Percentiles rank a stretch among this genome's conserved stretches.
Evolutionary conservation across 371 early-diverging fungal species (phyloP).

Genomic region (Mucor racemosus): DNA sequence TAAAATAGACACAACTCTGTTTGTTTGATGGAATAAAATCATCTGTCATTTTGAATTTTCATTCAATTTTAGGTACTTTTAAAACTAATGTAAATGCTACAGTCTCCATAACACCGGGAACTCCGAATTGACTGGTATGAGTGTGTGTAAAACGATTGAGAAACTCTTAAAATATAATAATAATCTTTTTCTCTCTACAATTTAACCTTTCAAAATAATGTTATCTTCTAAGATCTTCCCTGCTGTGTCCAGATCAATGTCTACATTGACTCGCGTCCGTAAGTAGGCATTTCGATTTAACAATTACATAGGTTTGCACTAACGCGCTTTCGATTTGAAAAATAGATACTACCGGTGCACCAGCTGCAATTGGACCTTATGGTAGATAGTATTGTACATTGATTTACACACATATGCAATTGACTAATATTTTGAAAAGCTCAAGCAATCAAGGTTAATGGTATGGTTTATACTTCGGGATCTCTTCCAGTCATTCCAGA

Average conservation of each 20-base stretch:
- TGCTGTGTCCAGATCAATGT: constrained; percentile 30
- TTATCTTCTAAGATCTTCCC: constrained; percentile 29
- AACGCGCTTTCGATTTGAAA: not conserved
- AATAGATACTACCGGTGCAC: constrained; percentile 66
- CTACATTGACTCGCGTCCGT: constrained; percentile 45
- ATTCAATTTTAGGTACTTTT: no score
- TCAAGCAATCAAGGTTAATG: constrained; percentile 87
- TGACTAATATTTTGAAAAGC: constrained; percentile 37
- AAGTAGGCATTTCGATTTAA: constrained; percentile 10
- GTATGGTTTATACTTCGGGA: constrained; percentile 85
- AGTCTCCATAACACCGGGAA: no score
- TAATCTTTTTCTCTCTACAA: not conserved
- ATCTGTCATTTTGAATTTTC: no score
- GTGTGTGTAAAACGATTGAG: no score
- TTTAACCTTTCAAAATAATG: constrained; percentile 10
- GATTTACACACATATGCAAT: not conserved
- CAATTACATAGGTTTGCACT: not conserved
- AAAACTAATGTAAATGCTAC: no score
- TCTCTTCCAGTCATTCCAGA: constrained; percentile 75
- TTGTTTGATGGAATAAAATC: no score
- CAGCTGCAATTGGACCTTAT: constrained; percentile 89
- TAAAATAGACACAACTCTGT: no score
- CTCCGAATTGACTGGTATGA: no score
- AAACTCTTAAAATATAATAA: not conserved
- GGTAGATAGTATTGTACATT: constrained; percentile 44